Evolutionary conservation across 2,329 filamentous ascomycete genomes (phyloP).

Genomic region (Hypomyces perniciosus): DNA sequence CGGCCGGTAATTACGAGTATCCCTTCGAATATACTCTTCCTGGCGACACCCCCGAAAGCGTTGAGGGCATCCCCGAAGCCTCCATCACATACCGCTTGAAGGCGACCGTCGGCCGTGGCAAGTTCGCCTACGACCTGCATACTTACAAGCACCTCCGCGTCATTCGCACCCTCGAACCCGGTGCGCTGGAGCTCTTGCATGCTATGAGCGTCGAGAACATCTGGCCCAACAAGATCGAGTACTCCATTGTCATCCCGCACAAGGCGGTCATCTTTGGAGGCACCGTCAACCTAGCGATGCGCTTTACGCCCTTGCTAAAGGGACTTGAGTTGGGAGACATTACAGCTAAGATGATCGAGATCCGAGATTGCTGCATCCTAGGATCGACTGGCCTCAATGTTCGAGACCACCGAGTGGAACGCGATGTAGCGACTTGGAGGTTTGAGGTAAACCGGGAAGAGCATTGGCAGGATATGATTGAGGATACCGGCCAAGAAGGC

Average conservation of each 20-base stretch:
- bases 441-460: conserved; percentile 50
- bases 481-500: conserved; percentile 61
- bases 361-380: conserved; percentile 58
- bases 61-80: conserved; percentile 82
- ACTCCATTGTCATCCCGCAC: conserved; percentile 86
- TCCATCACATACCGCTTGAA: conserved; percentile 89
- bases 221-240: conserved; percentile 96
- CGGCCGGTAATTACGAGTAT: conserved; percentile 76
- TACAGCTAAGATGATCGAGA: conserved; percentile 72
- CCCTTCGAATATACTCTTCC: conserved; percentile 71
- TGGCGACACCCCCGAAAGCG: conserved; percentile 71
- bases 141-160: conserved; percentile 73
- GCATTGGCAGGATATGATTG: conserved; percentile 64
- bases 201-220: conserved; percentile 95
- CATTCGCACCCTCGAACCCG: conserved; percentile 69
- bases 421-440: conserved; percentile 56
- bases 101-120: conserved; percentile 79
- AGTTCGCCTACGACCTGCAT: conserved; percentile 80
- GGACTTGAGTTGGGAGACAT: conserved; percentile 81
- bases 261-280: conserved; percentile 94
- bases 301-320: conserved; percentile 82
- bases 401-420: conserved; percentile 56
- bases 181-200: conserved; percentile 72
- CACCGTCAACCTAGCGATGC: conserved; percentile 75
- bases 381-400: conserved; percentile 39